Conservation (phyloP, 2,329 filamentous ascomycete genomes). For the Ceratocystiopsis minuta region DNA sequence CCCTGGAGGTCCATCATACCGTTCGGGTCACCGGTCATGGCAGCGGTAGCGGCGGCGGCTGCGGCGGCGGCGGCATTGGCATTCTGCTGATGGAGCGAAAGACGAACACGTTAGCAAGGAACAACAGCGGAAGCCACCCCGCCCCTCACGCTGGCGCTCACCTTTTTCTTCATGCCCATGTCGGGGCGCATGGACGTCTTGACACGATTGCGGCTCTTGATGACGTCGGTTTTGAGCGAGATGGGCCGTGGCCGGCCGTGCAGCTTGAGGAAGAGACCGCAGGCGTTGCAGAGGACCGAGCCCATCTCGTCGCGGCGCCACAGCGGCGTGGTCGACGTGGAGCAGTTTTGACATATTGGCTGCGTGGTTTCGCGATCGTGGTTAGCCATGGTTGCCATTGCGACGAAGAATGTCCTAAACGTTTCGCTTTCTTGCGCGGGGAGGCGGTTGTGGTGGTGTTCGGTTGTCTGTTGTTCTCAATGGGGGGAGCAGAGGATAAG, state of each 20-base stretch:
- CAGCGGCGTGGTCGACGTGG: constrained; percentile 84
- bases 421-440: too few relatives aligned
- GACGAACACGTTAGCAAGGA: not conserved
- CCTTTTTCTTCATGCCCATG: constrained; percentile 69
- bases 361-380: constrained; percentile 47
- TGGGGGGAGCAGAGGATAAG: not conserved
- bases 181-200: constrained; percentile 63
- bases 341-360: constrained; percentile 94
- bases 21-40: constrained; percentile 29
- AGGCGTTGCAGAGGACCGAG: constrained; percentile 94
- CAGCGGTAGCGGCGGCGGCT: constrained; percentile 6
- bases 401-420: not conserved
- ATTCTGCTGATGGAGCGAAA: constrained; percentile 1
- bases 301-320: constrained; percentile 96
- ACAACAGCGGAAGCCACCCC: not conserved
- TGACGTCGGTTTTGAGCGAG: constrained; percentile 95
- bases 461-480: not conserved
- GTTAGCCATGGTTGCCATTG: constrained; percentile 34
- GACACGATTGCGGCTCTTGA: constrained; percentile 96
- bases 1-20: constrained; percentile 36
- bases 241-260: constrained; percentile 87
- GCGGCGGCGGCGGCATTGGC: constrained; percentile 4
- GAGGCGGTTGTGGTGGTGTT: too few relatives aligned
- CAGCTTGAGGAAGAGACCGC: constrained; percentile 90
- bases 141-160: constrained; percentile 19